Evolutionary conservation across 2,329 filamentous ascomycete genomes (phyloP), one percentile per base, ranked within the genome.

Genomic region (Blastomyces parvus): DNA sequence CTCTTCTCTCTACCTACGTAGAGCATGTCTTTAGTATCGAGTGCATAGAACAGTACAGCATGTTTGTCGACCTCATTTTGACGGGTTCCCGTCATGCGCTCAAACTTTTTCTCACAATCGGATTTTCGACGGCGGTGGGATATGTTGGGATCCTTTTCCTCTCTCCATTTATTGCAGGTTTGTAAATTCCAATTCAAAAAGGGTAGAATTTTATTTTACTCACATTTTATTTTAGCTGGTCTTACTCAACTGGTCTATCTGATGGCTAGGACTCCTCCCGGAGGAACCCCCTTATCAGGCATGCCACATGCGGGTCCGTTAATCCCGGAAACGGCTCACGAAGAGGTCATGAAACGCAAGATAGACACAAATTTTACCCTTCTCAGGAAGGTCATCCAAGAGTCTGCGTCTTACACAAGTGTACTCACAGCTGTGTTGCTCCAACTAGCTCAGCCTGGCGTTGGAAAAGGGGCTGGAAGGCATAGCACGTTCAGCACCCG

Each of bases 401-500:
- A 61, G 5, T 55, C 46, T 19, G n/a, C 33, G n/a, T 55, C 59
- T 17, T 61, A 53, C 50, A 44, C 59, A 38, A 61, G 46, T 22
- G 56, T 38, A 59, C 59, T 60, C 9, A 53, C 59, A 19, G 70
- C 70, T 14, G 69, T 71, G 57, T 58, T 71, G 1, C 69, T 68
- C 63, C 70, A 72, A 61, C 70, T 72, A 42, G 69, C 70, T 0
- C 70, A 71, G 36, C 69, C 69, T 14, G 67, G 59, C 2, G 62
- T 73, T 7, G 70, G 67, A 8, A 69, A 71, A 55, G 70, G 70
- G 40, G 68, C 63, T 19, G 67, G 64, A 61, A 67, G 67, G 33
- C 70, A 72, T 56, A 70, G 67, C 40, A 67, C 66, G 59, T 73
- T 72, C 50, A 68, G 68, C 5, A 65, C 63, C 1, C 66, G 70